Base-by-base conservation (phyloP, 176 grass and related monocot genomes). In the Aegilops longissima region DNA sequence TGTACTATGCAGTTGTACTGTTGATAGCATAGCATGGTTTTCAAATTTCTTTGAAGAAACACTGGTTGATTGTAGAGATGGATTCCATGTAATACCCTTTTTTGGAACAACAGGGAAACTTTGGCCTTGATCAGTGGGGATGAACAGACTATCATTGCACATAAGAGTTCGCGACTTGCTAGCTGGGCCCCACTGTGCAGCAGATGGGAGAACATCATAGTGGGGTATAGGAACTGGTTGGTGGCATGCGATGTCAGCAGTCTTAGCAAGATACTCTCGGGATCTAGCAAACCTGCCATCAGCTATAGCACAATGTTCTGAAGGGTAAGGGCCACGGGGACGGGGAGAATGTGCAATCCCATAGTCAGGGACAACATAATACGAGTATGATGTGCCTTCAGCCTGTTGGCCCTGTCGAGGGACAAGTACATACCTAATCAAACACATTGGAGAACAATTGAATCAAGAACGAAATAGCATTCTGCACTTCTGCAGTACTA, bases 321-420 rank as follows among this genome's bases (percentile, higher is more conserved):
- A 65, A 40, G 74, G 82, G 80, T 93, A 93, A 76, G 85, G 68
- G 9, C 91, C 90, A 83, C 74, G 86, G 17, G 83, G 70, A 83
- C 74, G 86, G 17, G 83, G 70, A 51, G 91, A 52, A 84, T 87
- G 83, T 62, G 73, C 8, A 71, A 83, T 81, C 45, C 87, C 89
- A 80, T 93, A 92, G 35, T 84, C 80, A 58, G 89, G 91, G 49
- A 84, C 29, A 77, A 81, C 72, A 78, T 95, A 95, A 93, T 90
- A 95, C 67, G 93, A 9, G 82, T 56, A 92, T 51, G 56, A 56
- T 61, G 79, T 80, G 68, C 78, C 78, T 85, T 95, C 87, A 83
- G 49, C 76, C 66, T 92, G 83, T 10, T 80, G 76, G 69, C 72
- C 89, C 94, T 93, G 84, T 47, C 35, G 39, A 76, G 80, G 27